Base-by-base conservation (phyloP, 1,139 yeast genomes). In the Debaryomyces udenii region DNA sequence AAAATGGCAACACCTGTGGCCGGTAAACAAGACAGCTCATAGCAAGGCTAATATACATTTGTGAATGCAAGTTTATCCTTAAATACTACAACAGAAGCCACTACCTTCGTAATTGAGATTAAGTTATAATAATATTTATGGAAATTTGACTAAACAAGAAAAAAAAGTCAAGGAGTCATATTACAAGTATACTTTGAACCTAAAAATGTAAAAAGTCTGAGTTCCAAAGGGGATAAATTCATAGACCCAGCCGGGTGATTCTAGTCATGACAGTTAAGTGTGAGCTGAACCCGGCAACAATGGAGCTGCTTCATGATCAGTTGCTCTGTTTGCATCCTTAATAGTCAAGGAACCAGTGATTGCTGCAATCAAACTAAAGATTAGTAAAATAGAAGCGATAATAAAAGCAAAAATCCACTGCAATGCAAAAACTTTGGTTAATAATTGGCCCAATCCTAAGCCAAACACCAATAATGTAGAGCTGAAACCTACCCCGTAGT, bases 331-430 rank as follows among this genome's bases (percentile, higher is more conserved):
- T 15, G 40, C 26, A 44, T 41, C 31, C 38, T 49, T 42, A 51
- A 34, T 39, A 37, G 40, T 43, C 3, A 50, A 41, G 10, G 48
- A 48, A 15, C 59, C 68, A 31, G 58, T 54, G 39, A 63, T 50
- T 17, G 81, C 70, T 14, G 74, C 71, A 20, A 76, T 58, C 31
- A 78, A 45, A 15, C 83, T 69, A 41, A 74, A 58, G 20, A 80
- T 53, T 44, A 80, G 70, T 58, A 83, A 73, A 29, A 70, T 40
- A 9, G 78, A 82, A 10, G 86, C 67, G 49, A 86, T 85, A 42
- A 76, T 62, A 50, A 84, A 80, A 7, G 90, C 94, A 67, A 86
- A 86, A 49, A 84, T 79, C 95, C 95, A 87, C 66, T 86, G 95
- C 47, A 86, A 71, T 3, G 93, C 93, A 66, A 86, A 74, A 23